Percentiles rank a stretch among this genome's conserved stretches.
Evolutionary conservation across 129 eudicot species (phyloP).

Genomic region (carrot (Daucus carota)): DNA sequence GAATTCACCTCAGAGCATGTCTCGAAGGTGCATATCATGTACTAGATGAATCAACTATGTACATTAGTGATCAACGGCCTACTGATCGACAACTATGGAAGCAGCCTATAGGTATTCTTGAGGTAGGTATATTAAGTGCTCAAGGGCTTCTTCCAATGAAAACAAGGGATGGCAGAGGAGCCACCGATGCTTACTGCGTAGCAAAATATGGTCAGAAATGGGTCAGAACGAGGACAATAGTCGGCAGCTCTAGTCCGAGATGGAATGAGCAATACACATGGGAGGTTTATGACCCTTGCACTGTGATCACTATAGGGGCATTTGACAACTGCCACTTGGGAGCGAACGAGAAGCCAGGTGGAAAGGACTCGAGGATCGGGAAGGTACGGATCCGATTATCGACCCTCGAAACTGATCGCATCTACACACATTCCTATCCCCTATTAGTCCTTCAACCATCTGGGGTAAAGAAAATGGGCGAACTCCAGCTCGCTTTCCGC

Average conservation of each 20-base stretch:
- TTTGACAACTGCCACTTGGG: conserved; percentile 82
- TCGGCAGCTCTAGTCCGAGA: conserved; percentile 66
- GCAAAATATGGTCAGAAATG: conserved; percentile 93
- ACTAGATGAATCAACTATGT: conserved; percentile 90
- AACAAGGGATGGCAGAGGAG: conserved; percentile 56
- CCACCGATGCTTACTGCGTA: conserved; percentile 86
- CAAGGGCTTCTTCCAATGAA: conserved; percentile 81
- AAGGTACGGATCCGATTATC: conserved; percentile 88
- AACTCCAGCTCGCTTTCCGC: conserved; percentile 77
- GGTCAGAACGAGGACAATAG: conserved; percentile 85
- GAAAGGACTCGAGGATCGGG: conserved; percentile 71
- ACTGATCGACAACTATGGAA: conserved; percentile 90
- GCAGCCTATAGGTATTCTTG: conserved; percentile 78
- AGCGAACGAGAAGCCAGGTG: conserved; percentile 26
- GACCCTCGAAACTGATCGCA: conserved; percentile 73
- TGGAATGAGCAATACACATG: conserved; percentile 98
- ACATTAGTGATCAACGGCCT: conserved; percentile 81
- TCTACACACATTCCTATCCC: conserved; percentile 79
- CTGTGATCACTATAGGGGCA: conserved; percentile 80
- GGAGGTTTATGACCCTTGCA: conserved; percentile 96
- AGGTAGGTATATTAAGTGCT: conserved; percentile 79
- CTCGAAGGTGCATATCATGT: conserved; percentile 97
- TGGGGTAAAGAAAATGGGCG: conserved; percentile 87
- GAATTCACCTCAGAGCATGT: conserved; percentile 75
- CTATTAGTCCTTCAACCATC: conserved; percentile 76